Base-by-base conservation (phyloP, 805 yeast genomes). In the Myxozyma mucilagina region DNA sequence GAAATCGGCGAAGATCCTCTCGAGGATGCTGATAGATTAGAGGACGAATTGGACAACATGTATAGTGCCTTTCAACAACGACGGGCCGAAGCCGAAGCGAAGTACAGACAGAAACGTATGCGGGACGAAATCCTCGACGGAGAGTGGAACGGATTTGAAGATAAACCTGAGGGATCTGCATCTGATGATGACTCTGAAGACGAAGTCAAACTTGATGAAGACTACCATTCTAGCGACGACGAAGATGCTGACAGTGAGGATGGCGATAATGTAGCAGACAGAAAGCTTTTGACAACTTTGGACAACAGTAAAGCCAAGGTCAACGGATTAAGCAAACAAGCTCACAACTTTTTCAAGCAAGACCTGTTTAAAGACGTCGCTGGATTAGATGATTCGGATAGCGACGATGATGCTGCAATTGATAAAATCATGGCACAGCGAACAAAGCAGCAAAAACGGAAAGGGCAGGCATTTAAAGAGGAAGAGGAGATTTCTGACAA, bases 1-100 rank as follows among this genome's bases (percentile, higher is more conserved):
- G 67, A 45, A 50, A 52, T n/a, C 49, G 59, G 53, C 16, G 71
- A 67, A 7, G 72, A 69, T 7, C 70, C 66, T 16, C 73, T 65
- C 11, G 66, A 56, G 16, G 70, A 82, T 2, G 82, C 77, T 57
- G 80, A 78, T 45, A 69, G 69, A 10, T 80, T 94, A 60, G 99
- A 92, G 70, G 84, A 82, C 9, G 89, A 91, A 75, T 80, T 94
- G 60, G 90, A 92, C 72, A 81, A 79, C 61, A 89, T 91, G 97
- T 65, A 66, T 71, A 76, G 79, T 53, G 78, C 82, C 43, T 90
- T 83, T 72, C 89, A 89, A 72, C 74, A 72, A 52, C 69, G 71
- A 50, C 73, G 71, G 57, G 73, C 76, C 5, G 75, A 72, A 47
- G 50, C 70, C 24, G 82, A 81, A 60, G 81, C 86, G 18, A 82